Evolutionary conservation across 768 basidiomycete genomes (phyloP).

Genomic region (Hortiboletus campestris): DNA sequence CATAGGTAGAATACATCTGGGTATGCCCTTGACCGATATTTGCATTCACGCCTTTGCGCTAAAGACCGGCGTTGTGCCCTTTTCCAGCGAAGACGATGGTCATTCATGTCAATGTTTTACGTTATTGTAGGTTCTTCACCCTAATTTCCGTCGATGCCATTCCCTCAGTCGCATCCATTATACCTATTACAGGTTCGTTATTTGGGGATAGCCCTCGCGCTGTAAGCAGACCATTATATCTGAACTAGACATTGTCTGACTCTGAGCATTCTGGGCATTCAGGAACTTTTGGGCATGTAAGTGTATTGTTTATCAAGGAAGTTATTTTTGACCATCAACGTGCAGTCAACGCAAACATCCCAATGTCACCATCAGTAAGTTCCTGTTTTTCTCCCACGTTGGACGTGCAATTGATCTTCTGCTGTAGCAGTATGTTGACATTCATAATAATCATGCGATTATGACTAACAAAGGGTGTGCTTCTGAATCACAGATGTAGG

Average conservation of each 20-base stretch:
- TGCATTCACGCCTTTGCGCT: not conserved
- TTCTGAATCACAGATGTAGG: constrained; percentile 10
- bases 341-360: constrained; percentile 19
- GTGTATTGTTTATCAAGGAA: not conserved
- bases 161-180: not conserved
- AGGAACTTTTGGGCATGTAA: constrained; percentile 19
- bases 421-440: constrained; percentile 8
- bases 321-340: not conserved
- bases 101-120: constrained; percentile 17
- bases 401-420: not conserved
- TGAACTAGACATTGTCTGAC: not conserved
- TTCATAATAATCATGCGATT: not conserved
- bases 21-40: constrained; percentile 3
- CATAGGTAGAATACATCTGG: constrained; percentile 20
- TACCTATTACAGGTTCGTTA: constrained; percentile 12
- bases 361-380: constrained; percentile 15
- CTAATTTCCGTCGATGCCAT: not conserved
- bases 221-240: constrained; percentile 7
- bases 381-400: not conserved
- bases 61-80: not conserved
- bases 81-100: constrained; percentile 7
- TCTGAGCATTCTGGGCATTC: not conserved
- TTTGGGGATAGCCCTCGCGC: constrained; percentile 13
- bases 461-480: not conserved
- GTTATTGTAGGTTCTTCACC: constrained; percentile 8